Percentiles rank a stretch among this genome's conserved stretches.
These are phyloP conservation scores for Saccharomycopsis sp. DNA, from an alignment of 805 yeast genomes.

Conservation along the genomic window DNA sequence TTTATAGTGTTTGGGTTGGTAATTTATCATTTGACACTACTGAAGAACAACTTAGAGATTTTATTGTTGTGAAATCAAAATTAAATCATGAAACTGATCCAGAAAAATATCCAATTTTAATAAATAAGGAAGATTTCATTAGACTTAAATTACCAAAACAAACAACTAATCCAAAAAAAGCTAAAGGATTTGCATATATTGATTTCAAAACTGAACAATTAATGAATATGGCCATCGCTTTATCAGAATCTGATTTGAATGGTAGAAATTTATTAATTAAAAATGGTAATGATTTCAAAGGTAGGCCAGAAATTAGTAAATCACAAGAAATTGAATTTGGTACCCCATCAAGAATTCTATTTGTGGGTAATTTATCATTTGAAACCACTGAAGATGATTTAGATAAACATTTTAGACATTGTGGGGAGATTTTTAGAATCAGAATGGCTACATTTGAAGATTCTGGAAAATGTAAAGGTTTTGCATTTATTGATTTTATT, in stretches of 20 bases:
- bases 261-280: conserved; percentile 85
- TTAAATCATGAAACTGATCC: conserved; percentile 24
- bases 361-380: conserved; percentile 88
- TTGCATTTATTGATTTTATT: conserved; percentile 82
- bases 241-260: conserved; percentile 65
- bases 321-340: conserved; percentile 12
- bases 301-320: conserved; percentile 48
- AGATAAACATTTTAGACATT: conserved; percentile 76
- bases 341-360: conserved; percentile 71
- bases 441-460: conserved; percentile 99
- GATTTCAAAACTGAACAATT: conserved; percentile 59
- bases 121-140: conserved; percentile 50
- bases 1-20: conserved; percentile 88
- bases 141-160: conserved; percentile 75
- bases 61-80: conserved; percentile 49
- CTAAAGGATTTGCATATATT: conserved; percentile 80
- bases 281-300: conserved; percentile 70
- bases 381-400: conserved; percentile 78
- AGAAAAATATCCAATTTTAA: conserved; percentile 25
- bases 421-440: conserved; percentile 75
- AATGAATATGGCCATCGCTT: conserved; percentile 47
- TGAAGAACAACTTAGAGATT: conserved; percentile 59
- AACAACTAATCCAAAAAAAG: conserved; percentile 45
- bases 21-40: conserved; percentile 79
- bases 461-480: conserved; percentile 92